These are phyloP conservation scores for Coniochaeta pulveracea DNA, from an alignment of 2,329 filamentous ascomycete species.

Conservation along the genomic window DNA sequence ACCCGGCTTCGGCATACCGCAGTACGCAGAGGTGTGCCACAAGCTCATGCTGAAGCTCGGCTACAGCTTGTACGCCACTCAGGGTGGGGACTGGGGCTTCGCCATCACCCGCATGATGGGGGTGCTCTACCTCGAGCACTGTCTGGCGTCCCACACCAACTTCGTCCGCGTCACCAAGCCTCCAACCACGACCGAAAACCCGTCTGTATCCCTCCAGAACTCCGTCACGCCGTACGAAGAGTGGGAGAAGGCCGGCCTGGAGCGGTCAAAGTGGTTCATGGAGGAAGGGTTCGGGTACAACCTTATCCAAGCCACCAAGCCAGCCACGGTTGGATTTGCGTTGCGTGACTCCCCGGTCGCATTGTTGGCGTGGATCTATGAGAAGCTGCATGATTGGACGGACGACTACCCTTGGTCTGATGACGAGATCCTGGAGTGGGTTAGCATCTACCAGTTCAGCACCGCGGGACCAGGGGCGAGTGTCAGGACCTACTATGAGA, in stretches of 20 bases:
- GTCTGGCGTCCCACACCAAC: constrained; percentile 53
- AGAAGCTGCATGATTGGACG: constrained; percentile 70
- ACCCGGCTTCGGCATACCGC: constrained; percentile 42
- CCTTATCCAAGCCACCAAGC: constrained; percentile 51
- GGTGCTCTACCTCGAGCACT: constrained; percentile 42
- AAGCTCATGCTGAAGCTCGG: constrained; percentile 59
- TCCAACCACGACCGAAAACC: constrained; percentile 38
- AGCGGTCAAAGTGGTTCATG: constrained; percentile 44
- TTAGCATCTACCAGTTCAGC: constrained; percentile 63
- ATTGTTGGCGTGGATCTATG: constrained; percentile 67
- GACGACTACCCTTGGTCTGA: constrained; percentile 63
- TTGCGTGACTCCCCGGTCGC: constrained; percentile 60
- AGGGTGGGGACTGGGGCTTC: constrained; percentile 64
- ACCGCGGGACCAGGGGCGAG: constrained; percentile 57
- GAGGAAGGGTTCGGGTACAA: constrained; percentile 48
- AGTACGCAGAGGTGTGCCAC: constrained; percentile 55
- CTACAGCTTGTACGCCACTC: constrained; percentile 47
- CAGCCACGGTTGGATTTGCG: constrained; percentile 60
- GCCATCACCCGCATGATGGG: constrained; percentile 53
- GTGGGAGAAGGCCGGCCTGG: constrained; percentile 38
- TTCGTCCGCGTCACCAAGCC: constrained; percentile 28
- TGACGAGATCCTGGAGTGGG: constrained; percentile 66
- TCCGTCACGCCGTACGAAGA: constrained; percentile 39
- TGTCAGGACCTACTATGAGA: constrained; percentile 63
- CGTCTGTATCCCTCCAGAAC: constrained; percentile 45